A percentile compares a stretch with the other conserved stretches of the same genome.
Conservation (phyloP, 2,329 filamentous ascomycete genomes). For the Calonectria pseudoreteaudii region DNA sequence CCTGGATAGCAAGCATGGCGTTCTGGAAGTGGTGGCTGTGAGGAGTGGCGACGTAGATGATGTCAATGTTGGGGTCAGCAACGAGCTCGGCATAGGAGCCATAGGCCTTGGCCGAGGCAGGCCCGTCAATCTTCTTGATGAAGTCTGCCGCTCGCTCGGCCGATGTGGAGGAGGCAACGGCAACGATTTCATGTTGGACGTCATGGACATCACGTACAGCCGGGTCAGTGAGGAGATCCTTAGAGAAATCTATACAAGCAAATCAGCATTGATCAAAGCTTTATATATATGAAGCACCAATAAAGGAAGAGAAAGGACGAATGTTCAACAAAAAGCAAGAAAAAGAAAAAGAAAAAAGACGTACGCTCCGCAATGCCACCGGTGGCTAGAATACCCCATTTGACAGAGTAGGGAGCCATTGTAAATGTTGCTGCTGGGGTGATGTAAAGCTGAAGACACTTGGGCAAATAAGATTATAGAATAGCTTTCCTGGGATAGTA, state of each 20-base stretch:
- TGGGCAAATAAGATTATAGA: not conserved
- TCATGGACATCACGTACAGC: constrained; percentile 76
- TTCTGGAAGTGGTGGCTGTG: constrained; percentile 96
- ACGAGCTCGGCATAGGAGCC: constrained; percentile 87
- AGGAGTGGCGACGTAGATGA: constrained; percentile 90
- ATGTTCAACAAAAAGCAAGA: not conserved
- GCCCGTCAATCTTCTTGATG: constrained; percentile 77
- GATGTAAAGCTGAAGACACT: not conserved
- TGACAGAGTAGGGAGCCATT: constrained; percentile 58
- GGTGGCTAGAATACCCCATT: constrained; percentile 73
- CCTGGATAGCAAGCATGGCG: constrained; percentile 83
- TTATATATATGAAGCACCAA: not conserved
- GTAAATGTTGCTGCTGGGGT: constrained; percentile 14
- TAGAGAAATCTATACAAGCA: constrained; percentile 70
- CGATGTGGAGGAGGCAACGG: constrained; percentile 83
- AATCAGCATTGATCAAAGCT: not conserved
- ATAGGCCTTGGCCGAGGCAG: constrained; percentile 76
- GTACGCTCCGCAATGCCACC: constrained; percentile 69
- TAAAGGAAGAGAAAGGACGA: not conserved
- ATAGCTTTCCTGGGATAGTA: not conserved
- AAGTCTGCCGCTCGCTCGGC: constrained; percentile 77
- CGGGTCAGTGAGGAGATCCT: constrained; percentile 83
- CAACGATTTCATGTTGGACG: constrained; percentile 80
- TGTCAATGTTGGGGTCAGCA: constrained; percentile 81
- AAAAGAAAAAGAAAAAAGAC: constrained; percentile 34